A percentile compares a stretch with the other conserved stretches of the same genome.
Conservation (phyloP, 1,139 yeast genomes). For the Waltiozyma sp. region DNA sequence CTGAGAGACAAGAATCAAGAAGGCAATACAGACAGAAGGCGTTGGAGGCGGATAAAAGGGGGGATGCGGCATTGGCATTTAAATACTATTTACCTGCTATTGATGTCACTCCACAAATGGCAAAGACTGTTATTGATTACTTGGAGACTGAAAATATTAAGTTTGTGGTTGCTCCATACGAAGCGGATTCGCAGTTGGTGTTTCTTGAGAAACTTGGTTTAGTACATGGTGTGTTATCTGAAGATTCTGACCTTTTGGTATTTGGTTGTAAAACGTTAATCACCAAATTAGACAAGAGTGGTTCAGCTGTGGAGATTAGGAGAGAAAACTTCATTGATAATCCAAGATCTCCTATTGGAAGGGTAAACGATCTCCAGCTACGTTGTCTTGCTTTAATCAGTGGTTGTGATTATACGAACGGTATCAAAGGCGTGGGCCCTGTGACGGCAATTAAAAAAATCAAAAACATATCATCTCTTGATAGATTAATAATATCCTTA, state of each 20-base stretch:
- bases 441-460: slow-evolving; percentile 64
- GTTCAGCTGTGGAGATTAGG: slow-evolving; percentile 61
- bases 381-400: slow-evolving; percentile 76
- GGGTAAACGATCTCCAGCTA: slow-evolving; percentile 45
- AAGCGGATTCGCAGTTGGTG: slow-evolving; percentile 96
- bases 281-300: slow-evolving; percentile 73
- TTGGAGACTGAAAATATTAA: slow-evolving; percentile 48
- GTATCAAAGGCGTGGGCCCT: slow-evolving; percentile 73
- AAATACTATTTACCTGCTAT: slow-evolving; percentile 70
- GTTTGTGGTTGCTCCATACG: slow-evolving; percentile 93
- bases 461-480: slow-evolving; percentile 37
- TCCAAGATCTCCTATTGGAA: slow-evolving; percentile 34
- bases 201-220: slow-evolving; percentile 65
- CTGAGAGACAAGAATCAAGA: slow-evolving; percentile 47
- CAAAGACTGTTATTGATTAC: slow-evolving; percentile 69
- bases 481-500: slow-evolving; percentile 45
- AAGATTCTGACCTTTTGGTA: slow-evolving; percentile 85
- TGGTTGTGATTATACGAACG: slow-evolving; percentile 94
- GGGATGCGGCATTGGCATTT: slow-evolving; percentile 50
- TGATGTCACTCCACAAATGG: slow-evolving; percentile 86
- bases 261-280: slow-evolving; percentile 75
- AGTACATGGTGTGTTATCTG: slow-evolving; percentile 83
- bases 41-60: slow-evolving; percentile 33
- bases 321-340: slow-evolving; percentile 39
- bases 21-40: slow-evolving; percentile 50